Percentiles rank a stretch among this genome's conserved stretches.
phyloP scores from a whole-genome alignment of 1,284 basidiomycete genomes.

The Cutaneotrichosporon spelunceum region DNA sequence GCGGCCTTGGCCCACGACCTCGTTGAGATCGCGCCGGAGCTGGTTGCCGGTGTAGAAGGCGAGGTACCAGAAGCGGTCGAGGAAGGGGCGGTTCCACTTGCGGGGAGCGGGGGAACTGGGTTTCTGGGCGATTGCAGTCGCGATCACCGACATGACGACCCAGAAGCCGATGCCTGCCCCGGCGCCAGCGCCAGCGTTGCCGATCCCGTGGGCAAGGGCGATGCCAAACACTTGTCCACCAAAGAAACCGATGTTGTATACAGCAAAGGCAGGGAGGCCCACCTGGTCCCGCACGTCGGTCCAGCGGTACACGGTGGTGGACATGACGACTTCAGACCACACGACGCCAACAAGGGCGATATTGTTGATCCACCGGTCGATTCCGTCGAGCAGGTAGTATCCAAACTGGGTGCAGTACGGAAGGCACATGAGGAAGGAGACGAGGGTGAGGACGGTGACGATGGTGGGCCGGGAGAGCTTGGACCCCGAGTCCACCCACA shows the following conservation, averaged over 20 bases:
- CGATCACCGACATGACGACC: slow-evolving; percentile 13
- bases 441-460: slow-evolving; percentile 24
- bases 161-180: slow-evolving; percentile 26
- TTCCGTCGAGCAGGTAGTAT: slow-evolving; percentile 28
- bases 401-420: slow-evolving; percentile 33
- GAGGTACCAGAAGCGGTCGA: slow-evolving; percentile 26
- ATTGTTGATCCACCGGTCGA: slow-evolving; percentile 32
- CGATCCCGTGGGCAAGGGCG: slow-evolving; percentile 22
- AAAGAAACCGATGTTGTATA: slow-evolving; percentile 26
- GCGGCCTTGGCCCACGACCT: slow-evolving; percentile 23
- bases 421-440: slow-evolving; percentile 29
- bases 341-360: slow-evolving; percentile 27
- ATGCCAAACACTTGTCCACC: slow-evolving; percentile 26
- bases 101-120: slow-evolving; percentile 14
- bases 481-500: slow-evolving; percentile 25
- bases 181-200: slow-evolving; percentile 23
- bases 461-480: slow-evolving; percentile 25
- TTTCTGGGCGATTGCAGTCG: slow-evolving; percentile 13
- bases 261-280: slow-evolving; percentile 17
- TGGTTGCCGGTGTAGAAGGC: slow-evolving; percentile 34
- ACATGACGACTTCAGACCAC: slow-evolving; percentile 27
- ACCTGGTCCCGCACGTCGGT: slow-evolving; percentile 23
- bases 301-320: slow-evolving; percentile 27
- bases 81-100: slow-evolving; percentile 7
- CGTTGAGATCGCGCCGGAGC: slow-evolving; percentile 29